phyloP scores from a whole-genome alignment of 208 protist genomes.

The Phytomonas sp. region DNA sequence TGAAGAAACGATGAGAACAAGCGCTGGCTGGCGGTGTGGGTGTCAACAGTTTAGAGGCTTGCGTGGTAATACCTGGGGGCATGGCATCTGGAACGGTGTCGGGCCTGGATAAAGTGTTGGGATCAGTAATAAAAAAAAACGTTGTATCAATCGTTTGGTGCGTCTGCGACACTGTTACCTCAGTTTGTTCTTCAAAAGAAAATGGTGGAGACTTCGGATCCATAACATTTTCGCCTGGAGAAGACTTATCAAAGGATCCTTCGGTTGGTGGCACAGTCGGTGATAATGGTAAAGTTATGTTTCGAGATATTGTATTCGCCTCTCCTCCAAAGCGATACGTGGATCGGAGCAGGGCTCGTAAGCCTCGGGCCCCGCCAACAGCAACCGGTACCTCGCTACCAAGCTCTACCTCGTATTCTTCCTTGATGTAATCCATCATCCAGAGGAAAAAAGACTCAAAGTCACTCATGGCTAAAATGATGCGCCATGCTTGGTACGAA shows the following conservation, averaged over 20 bases:
- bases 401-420: conserved; percentile 57
- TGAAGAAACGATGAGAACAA: not conserved
- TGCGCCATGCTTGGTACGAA: conserved; percentile 69
- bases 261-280: not conserved
- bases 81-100: not conserved
- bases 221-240: not conserved
- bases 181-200: not conserved
- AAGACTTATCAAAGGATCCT: not conserved
- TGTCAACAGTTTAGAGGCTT: not conserved
- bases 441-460: conserved; percentile 74
- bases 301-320: not conserved
- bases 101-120: not conserved
- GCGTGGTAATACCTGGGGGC: not conserved
- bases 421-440: conserved; percentile 81
- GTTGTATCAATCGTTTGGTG: not conserved
- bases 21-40: not conserved
- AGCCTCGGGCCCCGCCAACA: conserved; percentile 46
- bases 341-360: conserved; percentile 58
- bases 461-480: conserved; percentile 66
- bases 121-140: not conserved
- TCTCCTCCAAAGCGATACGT: conserved; percentile 20
- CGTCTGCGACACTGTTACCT: not conserved
- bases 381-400: conserved; percentile 21
- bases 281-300: not conserved
- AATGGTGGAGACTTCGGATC: not conserved